These are phyloP conservation scores for Pichia sp. DNA, from an alignment of 1,139 yeast genomes.

Conservation along the genomic window DNA sequence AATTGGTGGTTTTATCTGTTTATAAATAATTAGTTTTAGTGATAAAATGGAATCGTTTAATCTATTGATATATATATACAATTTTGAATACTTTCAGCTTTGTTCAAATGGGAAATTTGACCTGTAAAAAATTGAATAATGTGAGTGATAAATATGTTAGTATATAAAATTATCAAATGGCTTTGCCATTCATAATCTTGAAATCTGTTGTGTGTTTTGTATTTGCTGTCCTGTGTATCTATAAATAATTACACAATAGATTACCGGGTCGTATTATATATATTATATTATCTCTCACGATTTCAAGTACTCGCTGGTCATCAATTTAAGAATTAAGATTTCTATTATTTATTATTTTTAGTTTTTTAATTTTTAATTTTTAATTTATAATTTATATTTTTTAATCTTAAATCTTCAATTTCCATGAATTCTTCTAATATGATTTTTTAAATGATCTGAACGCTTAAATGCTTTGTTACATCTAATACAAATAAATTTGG, in stretches of 20 bases:
- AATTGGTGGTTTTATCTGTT: background rate
- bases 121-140: background rate
- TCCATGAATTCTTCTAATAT: conserved; percentile 23
- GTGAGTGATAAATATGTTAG: conserved; percentile 1
- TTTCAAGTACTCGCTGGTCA: background rate
- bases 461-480: conserved; percentile 25
- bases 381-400: background rate
- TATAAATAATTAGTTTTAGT: background rate
- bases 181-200: background rate
- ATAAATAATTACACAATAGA: background rate
- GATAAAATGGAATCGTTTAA: background rate
- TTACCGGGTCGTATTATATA: background rate
- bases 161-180: background rate
- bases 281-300: background rate
- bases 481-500: conserved; percentile 21
- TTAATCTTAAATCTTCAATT: background rate
- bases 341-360: no score
- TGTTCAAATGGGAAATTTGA: conserved; percentile 11
- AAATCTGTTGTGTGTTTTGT: background rate
- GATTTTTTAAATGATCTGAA: conserved; percentile 28
- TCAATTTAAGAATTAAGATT: no score
- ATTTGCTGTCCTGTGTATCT: background rate
- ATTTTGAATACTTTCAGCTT: conserved; percentile 3
- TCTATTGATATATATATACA: background rate
- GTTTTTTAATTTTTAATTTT: no score